phyloP scores from a whole-genome alignment of 2,329 filamentous ascomycete species.

The Neonectria neomacrospora region DNA sequence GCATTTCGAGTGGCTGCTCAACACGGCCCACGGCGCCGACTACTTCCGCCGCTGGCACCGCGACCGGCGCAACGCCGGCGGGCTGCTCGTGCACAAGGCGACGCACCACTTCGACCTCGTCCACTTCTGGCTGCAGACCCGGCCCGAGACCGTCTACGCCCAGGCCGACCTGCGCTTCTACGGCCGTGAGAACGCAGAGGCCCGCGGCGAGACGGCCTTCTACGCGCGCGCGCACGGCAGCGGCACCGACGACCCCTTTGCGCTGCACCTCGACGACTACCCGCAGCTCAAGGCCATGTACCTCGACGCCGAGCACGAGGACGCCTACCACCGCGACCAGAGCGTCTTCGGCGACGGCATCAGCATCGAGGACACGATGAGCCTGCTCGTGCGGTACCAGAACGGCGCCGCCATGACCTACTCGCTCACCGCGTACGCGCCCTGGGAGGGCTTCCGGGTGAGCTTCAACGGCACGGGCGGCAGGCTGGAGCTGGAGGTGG shows the following conservation, averaged over 20 bases:
- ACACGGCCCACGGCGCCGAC: conserved; percentile 70
- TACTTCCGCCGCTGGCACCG: conserved; percentile 74
- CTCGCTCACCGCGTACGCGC: conserved; percentile 68
- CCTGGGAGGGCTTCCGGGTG: conserved; percentile 70
- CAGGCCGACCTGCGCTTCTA: conserved; percentile 70
- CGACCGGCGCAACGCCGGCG: conserved; percentile 69
- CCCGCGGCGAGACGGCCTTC: conserved; percentile 61
- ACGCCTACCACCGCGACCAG: conserved; percentile 70
- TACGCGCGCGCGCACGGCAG: conserved; percentile 63
- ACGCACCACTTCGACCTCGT: conserved; percentile 73
- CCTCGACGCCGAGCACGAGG: conserved; percentile 71
- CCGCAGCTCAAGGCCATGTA: conserved; percentile 68
- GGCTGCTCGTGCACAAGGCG: conserved; percentile 70
- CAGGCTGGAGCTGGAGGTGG: conserved; percentile 69
- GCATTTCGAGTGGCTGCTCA: conserved; percentile 73
- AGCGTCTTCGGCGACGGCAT: conserved; percentile 72
- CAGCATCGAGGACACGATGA: conserved; percentile 73
- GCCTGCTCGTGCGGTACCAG: conserved; percentile 66
- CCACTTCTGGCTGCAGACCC: conserved; percentile 70
- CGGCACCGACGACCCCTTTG: conserved; percentile 67
- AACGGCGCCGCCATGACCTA: conserved; percentile 69
- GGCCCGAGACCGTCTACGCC: conserved; percentile 66
- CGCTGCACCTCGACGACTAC: conserved; percentile 64
- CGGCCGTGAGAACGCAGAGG: conserved; percentile 69
- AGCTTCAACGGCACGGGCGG: conserved; percentile 69